These are phyloP conservation scores for Cryptosporidium meleagridis DNA, from an alignment of 169 alveolate genomes.

Conservation along the genomic window DNA sequence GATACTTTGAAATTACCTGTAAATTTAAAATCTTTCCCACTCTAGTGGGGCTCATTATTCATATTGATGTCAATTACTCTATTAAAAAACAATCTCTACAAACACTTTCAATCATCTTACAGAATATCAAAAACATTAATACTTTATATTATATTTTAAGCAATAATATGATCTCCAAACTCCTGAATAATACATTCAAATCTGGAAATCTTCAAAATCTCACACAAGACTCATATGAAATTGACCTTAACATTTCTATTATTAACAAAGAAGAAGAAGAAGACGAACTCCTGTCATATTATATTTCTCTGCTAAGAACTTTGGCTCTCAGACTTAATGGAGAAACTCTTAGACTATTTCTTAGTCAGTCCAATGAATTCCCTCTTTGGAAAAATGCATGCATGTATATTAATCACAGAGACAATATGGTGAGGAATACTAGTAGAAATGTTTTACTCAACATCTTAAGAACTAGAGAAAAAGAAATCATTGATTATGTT, in stretches of 20 bases:
- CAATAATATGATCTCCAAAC: background rate
- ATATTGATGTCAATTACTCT: constrained; percentile 5
- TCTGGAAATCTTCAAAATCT: background rate
- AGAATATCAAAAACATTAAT: constrained; percentile 13
- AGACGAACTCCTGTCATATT: constrained; percentile 76
- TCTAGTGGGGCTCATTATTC: constrained; percentile 13
- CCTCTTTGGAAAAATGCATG: constrained; percentile 72
- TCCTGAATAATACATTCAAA: constrained; percentile 37
- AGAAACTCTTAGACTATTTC: constrained; percentile 55
- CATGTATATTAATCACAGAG: constrained; percentile 66
- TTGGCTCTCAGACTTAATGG: constrained; percentile 68
- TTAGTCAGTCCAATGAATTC: constrained; percentile 19
- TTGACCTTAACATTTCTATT: background rate
- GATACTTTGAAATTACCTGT: constrained; percentile 38
- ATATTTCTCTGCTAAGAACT: constrained; percentile 57
- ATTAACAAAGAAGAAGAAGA: constrained; percentile 48
- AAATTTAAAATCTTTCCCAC: background rate
- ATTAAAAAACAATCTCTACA: constrained; percentile 59
- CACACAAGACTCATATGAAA: background rate
- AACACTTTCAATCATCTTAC: constrained; percentile 47
- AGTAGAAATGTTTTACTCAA: constrained; percentile 74
- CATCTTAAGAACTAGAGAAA: constrained; percentile 44
- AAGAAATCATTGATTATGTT: constrained; percentile 15
- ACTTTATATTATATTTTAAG: constrained; percentile 45
- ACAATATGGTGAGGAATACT: constrained; percentile 76